Evolutionary conservation across 2,329 filamentous ascomycete genomes (phyloP).

Genomic region (Coniochaeta sp.): DNA sequence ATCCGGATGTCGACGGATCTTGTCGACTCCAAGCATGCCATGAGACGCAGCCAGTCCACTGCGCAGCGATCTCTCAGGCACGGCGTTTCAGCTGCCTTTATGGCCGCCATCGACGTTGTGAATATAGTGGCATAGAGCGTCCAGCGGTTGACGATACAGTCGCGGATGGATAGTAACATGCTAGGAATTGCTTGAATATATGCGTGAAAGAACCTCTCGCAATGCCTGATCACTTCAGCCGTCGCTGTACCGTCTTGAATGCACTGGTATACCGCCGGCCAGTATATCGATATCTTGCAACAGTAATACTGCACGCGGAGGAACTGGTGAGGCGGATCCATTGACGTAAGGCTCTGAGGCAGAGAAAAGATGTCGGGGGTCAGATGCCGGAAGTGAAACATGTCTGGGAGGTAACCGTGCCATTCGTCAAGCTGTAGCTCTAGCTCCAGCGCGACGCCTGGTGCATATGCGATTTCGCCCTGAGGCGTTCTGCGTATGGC

Average conservation of each 20-base stretch:
- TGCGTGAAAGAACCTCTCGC: not conserved
- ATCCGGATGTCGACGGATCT: not conserved
- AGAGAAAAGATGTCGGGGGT: not conserved
- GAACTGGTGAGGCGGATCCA: not conserved
- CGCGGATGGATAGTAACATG: not conserved
- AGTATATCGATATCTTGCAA: slow-evolving; percentile 20
- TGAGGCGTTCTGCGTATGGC: slow-evolving; percentile 12
- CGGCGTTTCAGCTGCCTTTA: not conserved
- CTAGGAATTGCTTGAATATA: not conserved
- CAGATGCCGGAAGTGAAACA: slow-evolving; percentile 16
- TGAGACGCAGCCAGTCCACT: not conserved
- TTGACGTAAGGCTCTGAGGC: not conserved
- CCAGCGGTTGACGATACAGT: slow-evolving; percentile 5
- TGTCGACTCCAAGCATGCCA: not conserved
- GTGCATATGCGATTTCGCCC: slow-evolving; percentile 15
- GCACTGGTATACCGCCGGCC: slow-evolving; percentile 15
- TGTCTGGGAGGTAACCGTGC: slow-evolving; percentile 20
- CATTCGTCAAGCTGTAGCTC: slow-evolving; percentile 24
- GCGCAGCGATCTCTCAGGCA: not conserved
- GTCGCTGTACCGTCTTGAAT: not conserved
- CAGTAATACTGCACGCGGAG: slow-evolving; percentile 19
- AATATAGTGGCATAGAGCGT: slow-evolving; percentile 6
- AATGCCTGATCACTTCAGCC: not conserved
- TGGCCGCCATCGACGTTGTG: slow-evolving; percentile 1
- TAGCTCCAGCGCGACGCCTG: slow-evolving; percentile 21